Conservation (phyloP, 306 rosid genomes). For the Vachellia pachyceras region DNA sequence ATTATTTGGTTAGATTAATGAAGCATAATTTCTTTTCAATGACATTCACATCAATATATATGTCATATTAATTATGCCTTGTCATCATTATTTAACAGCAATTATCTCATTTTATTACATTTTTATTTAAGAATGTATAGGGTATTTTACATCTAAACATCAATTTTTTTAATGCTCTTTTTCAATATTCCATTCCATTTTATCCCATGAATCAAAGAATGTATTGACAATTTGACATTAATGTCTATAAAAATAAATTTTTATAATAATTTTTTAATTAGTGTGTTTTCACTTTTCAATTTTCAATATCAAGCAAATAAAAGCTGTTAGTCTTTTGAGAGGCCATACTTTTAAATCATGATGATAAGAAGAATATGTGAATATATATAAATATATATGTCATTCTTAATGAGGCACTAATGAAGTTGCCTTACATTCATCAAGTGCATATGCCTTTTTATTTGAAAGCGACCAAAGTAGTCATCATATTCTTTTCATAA, state of each 20-base stretch:
- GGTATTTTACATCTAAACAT: not conserved
- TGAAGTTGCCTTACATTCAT: conserved; percentile 41
- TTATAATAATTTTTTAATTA: not conserved
- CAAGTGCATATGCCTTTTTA: conserved; percentile 43
- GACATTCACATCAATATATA: not conserved
- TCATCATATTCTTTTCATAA: conserved; percentile 19
- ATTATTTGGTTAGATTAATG: not conserved
- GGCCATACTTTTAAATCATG: not conserved
- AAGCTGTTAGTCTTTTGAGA: not conserved
- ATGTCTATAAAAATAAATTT: not conserved
- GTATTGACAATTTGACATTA: not conserved
- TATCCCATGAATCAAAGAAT: conserved; percentile 19
- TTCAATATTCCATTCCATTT: not conserved
- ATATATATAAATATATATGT: conserved; percentile 15
- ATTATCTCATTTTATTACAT: not conserved
- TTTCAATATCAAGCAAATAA: not conserved
- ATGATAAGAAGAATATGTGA: conserved; percentile 11
- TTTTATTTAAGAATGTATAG: not conserved
- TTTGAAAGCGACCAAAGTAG: conserved; percentile 44
- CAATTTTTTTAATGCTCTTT: not conserved
- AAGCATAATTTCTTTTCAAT: not conserved
- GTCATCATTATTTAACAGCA: not conserved
- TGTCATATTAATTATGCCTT: not conserved
- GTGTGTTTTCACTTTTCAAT: not conserved
- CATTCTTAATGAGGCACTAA: conserved; percentile 51